Conservation (phyloP, 2,329 filamentous ascomycete species). For the Colletotrichum echinochloae region DNA sequence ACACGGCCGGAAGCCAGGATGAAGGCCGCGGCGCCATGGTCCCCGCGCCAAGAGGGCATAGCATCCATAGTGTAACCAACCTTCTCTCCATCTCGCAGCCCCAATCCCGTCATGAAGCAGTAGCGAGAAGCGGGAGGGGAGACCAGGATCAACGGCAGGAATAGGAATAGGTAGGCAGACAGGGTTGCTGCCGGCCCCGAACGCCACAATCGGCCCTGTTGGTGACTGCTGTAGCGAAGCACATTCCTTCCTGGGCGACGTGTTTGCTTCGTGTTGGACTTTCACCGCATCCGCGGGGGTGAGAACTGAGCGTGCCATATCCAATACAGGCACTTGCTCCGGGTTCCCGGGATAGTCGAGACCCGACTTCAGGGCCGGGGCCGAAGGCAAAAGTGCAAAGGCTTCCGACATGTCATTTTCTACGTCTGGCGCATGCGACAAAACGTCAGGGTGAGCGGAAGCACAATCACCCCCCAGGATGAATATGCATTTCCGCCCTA, state of each 20-base stretch:
- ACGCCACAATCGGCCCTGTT: slow-evolving; percentile 11
- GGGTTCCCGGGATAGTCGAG: slow-evolving; percentile 13
- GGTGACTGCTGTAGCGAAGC: slow-evolving; percentile 8
- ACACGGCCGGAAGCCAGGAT: slow-evolving; percentile 25
- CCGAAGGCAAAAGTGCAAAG: neutral
- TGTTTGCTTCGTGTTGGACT: slow-evolving; percentile 29
- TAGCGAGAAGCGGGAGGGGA: neutral
- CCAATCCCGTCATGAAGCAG: neutral
- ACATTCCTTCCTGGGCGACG: slow-evolving; percentile 20
- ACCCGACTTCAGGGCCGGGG: neutral
- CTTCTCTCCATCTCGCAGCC: neutral
- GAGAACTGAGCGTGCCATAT: neutral
- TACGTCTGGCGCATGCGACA: no score
- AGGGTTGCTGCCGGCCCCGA: slow-evolving; percentile 1
- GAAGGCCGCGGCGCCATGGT: slow-evolving; percentile 16
- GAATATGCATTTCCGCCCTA: no score
- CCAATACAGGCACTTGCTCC: slow-evolving; percentile 13
- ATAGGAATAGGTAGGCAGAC: no score
- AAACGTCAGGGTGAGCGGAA: neutral
- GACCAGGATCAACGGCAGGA: slow-evolving; percentile 1
- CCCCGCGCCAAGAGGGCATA: neutral
- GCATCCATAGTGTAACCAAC: neutral
- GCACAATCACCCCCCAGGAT: neutral
- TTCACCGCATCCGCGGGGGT: neutral
- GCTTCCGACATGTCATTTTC: neutral